Evolutionary conservation across 75 land plant species (phyloP), one percentile per base, ranked within the genome.

Genomic region (Adiantum capillusveneris): DNA sequence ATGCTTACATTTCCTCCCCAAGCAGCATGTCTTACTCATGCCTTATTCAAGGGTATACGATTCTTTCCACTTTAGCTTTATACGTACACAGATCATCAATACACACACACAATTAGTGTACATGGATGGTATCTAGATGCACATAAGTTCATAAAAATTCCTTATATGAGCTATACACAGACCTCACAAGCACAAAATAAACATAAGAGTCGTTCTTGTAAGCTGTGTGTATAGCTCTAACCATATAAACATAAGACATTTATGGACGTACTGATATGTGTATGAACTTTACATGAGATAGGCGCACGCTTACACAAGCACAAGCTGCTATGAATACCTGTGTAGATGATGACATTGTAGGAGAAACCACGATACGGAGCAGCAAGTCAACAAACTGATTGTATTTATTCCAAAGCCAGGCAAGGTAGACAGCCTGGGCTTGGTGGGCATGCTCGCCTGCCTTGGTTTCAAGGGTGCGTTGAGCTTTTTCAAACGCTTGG

Each of bases 321-420:
- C n/a, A n/a, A n/a, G n/a, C n/a, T n/a, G n/a, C n/a, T n/a, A n/a
- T n/a, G n/a, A 17, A 41, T 37, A 82, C 90, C 59, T 60, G 26
- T 14, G 86, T 31, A 22, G 73, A 34, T 0, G 74, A 71, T 0
- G 62, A 71, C n/a, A 69, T 25, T n/a, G 60, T 29, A 6, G 70
- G n/a, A 1, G 75, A 71, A 1, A 65, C 55, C 11, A 53, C 51
- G n/a, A 84, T 42, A 0, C 67, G 65, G 16, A 80, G 53, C n/a
- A 95, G 65, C 19, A 69, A 37, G 14, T 45, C 43, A 0, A 82
- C 27, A 41, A 86, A 78, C 41, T 87, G 85, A 19, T 80, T 74
- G 58, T 81, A 90, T 78, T 81, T 80, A 18, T 75, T 61, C 60
- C 77, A 52, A 1, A 95, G 65, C 99, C 96, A 95, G 7, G 43